Evolutionary conservation across 345 rosid genomes (phyloP).

Genomic region (Euphorbia lathyris): DNA sequence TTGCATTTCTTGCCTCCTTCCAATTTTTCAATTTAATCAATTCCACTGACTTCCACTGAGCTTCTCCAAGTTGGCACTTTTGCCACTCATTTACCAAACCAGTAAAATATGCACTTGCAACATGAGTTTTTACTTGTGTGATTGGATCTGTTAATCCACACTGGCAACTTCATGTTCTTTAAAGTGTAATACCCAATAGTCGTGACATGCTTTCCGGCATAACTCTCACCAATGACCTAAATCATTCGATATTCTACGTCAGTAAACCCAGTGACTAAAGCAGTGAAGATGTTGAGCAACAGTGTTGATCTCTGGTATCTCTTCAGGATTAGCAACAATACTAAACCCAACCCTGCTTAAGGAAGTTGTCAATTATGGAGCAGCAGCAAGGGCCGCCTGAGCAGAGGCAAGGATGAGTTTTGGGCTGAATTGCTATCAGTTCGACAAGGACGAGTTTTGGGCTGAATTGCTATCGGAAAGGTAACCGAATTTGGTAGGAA

Average conservation of each 20-base stretch:
- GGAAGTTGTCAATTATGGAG: conserved; percentile 79
- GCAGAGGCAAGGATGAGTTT: conserved; percentile 45
- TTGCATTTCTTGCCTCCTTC: conserved; percentile 60
- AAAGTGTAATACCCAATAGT: conserved; percentile 69
- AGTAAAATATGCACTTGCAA: conserved; percentile 48
- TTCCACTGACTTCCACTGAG: conserved; percentile 40
- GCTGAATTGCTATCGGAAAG: conserved; percentile 54
- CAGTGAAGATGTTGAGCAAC: conserved; percentile 53
- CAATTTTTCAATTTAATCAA: conserved; percentile 44
- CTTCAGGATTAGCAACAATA: conserved; percentile 48
- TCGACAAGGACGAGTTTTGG: too few species aligned
- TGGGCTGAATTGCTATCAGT: conserved; percentile 86
- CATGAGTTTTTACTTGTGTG: conserved; percentile 53
- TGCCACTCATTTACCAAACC: conserved; percentile 69
- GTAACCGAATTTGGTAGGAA: conserved; percentile 88
- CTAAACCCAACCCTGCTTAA: conserved; percentile 86
- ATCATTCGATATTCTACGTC: conserved; percentile 48
- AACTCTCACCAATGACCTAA: conserved; percentile 74
- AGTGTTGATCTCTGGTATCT: conserved; percentile 43
- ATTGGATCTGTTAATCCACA: conserved; percentile 74
- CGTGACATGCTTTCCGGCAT: conserved; percentile 77
- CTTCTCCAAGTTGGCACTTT: conserved; percentile 49
- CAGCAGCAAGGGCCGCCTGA: conserved; percentile 93
- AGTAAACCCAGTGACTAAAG: conserved; percentile 46
- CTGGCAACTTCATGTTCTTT: conserved; percentile 27